Conservation (phyloP, 305 asterid genomes). For the Lippia alba region DNA sequence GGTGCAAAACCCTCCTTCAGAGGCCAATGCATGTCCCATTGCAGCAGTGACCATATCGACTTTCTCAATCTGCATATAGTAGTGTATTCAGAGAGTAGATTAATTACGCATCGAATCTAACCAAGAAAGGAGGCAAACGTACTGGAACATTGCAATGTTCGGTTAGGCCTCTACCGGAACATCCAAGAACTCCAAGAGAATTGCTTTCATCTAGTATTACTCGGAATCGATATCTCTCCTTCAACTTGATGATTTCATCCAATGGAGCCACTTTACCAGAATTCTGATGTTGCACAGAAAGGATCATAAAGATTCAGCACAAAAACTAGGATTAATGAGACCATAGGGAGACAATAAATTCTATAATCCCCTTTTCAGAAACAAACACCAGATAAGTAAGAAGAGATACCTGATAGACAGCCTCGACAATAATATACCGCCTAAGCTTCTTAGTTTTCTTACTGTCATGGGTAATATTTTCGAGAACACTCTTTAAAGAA, state of each 20-base stretch:
- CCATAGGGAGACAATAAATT: too few species aligned
- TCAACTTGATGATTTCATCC: slow-evolving; percentile 84
- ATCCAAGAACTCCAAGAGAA: slow-evolving; percentile 94
- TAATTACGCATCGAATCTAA: slow-evolving; percentile 34
- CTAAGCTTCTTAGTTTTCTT: slow-evolving; percentile 85
- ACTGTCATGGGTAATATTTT: slow-evolving; percentile 73
- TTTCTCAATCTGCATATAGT: slow-evolving; percentile 70
- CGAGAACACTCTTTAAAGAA: slow-evolving; percentile 68
- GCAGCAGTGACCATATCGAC: slow-evolving; percentile 91
- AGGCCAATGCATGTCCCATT: slow-evolving; percentile 96
- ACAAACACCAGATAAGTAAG: not conserved
- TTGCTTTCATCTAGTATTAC: slow-evolving; percentile 94
- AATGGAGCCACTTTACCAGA: slow-evolving; percentile 94
- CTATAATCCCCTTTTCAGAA: too few species aligned
- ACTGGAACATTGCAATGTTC: slow-evolving; percentile 84
- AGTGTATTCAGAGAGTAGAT: slow-evolving; percentile 25
- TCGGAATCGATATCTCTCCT: slow-evolving; percentile 89
- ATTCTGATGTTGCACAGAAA: slow-evolving; percentile 59
- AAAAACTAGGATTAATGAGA: too few species aligned
- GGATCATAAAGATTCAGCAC: slow-evolving; percentile 8
- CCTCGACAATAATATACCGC: slow-evolving; percentile 94
- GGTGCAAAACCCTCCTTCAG: slow-evolving; percentile 98
- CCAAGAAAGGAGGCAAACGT: too few species aligned
- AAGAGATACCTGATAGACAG: slow-evolving; percentile 87
- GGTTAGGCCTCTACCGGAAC: slow-evolving; percentile 92